Evolutionary conservation across 352 stramenopile species (phyloP).

Genomic region (Plasmopara muralis): DNA sequence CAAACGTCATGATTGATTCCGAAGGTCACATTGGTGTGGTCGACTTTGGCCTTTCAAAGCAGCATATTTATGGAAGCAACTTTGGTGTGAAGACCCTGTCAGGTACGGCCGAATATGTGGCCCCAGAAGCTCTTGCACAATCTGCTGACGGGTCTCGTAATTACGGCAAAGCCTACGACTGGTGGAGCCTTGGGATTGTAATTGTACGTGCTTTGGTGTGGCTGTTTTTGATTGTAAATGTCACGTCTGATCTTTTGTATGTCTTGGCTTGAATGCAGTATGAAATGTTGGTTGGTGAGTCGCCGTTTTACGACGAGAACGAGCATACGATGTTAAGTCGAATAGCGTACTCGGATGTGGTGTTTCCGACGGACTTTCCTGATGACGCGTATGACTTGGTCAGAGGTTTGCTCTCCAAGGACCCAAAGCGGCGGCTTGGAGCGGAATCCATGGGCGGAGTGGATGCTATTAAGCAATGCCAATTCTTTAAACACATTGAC

Average conservation of each 20-base stretch:
- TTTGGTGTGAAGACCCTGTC: conserved; percentile 84
- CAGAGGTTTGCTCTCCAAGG: conserved; percentile 63
- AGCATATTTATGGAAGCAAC: conserved; percentile 83
- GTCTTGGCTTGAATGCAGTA: conserved; percentile 39
- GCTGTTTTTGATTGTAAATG: conserved; percentile 2
- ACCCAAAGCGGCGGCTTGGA: conserved; percentile 59
- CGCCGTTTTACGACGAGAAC: conserved; percentile 85
- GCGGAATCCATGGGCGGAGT: conserved; percentile 61
- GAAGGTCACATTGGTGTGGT: conserved; percentile 86
- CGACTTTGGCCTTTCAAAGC: conserved; percentile 84
- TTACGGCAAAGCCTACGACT: conserved; percentile 87
- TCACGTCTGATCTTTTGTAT: too few relatives aligned
- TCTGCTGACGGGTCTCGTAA: conserved; percentile 72
- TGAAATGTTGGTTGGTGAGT: conserved; percentile 83
- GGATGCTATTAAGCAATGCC: conserved; percentile 61
- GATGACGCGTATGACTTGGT: conserved; percentile 71
- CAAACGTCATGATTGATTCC: conserved; percentile 86
- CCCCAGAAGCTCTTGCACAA: conserved; percentile 75
- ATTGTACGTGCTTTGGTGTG: conserved; percentile 46
- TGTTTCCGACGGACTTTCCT: conserved; percentile 74
- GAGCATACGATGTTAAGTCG: conserved; percentile 84
- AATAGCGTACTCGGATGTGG: conserved; percentile 70
- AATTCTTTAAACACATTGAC: conserved; percentile 70
- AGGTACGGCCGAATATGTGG: conserved; percentile 83
- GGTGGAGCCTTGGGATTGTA: conserved; percentile 84